These are phyloP conservation scores for Biscogniauxia marginata DNA, from an alignment of 2,329 filamentous ascomycete genomes.

Conservation along the genomic window DNA sequence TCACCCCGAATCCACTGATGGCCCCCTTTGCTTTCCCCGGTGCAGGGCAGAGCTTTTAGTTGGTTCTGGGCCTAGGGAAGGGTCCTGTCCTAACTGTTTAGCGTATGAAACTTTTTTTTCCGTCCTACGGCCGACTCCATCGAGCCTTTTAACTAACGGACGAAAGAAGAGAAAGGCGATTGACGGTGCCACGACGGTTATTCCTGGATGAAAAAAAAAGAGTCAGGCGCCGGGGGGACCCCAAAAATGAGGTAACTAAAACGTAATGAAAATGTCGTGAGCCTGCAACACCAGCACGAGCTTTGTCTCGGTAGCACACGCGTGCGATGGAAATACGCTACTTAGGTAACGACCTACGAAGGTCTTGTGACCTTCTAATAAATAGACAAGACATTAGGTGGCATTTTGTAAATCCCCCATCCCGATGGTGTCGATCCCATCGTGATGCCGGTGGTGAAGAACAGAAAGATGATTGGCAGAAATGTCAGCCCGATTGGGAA, in stretches of 20 bases:
- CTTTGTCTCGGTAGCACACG: neutral
- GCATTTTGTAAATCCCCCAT: neutral
- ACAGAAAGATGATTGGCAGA: no score
- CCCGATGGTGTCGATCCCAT: no score
- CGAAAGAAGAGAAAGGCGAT: neutral
- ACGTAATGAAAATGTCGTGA: constrained; percentile 31
- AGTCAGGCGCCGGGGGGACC: constrained; percentile 1
- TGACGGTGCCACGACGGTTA: neutral
- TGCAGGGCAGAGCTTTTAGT: neutral
- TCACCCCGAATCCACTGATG: neutral
- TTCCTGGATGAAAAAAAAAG: neutral
- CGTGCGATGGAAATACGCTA: neutral
- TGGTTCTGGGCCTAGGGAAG: neutral
- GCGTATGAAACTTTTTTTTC: neutral
- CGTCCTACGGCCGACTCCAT: no score
- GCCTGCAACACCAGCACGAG: constrained; percentile 10
- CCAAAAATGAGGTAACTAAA: constrained; percentile 28
- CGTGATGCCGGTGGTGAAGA: no score
- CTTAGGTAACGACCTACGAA: neutral
- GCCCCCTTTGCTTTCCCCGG: neutral
- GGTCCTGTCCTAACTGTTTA: neutral
- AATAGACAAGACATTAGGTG: no score
- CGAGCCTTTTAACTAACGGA: neutral
- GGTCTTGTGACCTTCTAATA: neutral
- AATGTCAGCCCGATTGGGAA: no score